Evolutionary conservation across 1,139 yeast genomes (phyloP), one percentile per base, ranked within the genome.

Genomic region (Geotrichum reessii): DNA sequence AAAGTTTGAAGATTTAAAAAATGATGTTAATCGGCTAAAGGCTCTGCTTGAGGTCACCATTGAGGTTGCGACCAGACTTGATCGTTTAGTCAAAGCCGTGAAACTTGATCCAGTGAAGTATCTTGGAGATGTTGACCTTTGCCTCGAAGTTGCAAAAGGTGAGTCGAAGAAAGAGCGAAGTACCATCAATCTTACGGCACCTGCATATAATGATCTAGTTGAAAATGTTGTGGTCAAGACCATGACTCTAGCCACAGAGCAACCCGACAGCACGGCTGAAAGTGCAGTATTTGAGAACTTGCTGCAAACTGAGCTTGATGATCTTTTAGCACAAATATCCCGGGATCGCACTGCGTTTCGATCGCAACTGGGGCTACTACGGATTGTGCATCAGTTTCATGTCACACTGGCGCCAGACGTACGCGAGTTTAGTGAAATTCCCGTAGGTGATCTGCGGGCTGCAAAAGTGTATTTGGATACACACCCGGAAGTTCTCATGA

Each of bases 161-260:
- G 68, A 66, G 47, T 67, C 66, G 42, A 56, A 63, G 21, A 71
- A 66, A 58, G 63, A 60, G 33, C 61, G 66, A n/a, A 70, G 71
- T n/a, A 64, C 67, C 2, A 88, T 83, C 49, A 80, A 47, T 24
- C 33, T 53, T 14, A 46, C 27, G n/a, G 57, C 60, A 21, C 93
- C 96, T 24, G 81, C 91, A 1, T 91, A 89, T 68, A 86, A 86
- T 68, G 97, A 91, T 68, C 92, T 92, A 97, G 83, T 93, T 55
- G 96, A 88, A 69, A 95, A 90, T 70, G 78, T 93, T 67, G 81
- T 92, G 64, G 81, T 80, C 25, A 97, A 91, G 70, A 66, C 78
- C 83, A 67, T 81, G 76, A 63, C 82, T 75, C 62, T 92, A 83
- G 61, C 76, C 76, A 53, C 84, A 81, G 63, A 85, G 82, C 33